Evolutionary conservation across 2,329 filamentous ascomycete species (phyloP), one percentile per base, ranked within the genome.

Genomic region (Magnaporthiopsis poae): DNA sequence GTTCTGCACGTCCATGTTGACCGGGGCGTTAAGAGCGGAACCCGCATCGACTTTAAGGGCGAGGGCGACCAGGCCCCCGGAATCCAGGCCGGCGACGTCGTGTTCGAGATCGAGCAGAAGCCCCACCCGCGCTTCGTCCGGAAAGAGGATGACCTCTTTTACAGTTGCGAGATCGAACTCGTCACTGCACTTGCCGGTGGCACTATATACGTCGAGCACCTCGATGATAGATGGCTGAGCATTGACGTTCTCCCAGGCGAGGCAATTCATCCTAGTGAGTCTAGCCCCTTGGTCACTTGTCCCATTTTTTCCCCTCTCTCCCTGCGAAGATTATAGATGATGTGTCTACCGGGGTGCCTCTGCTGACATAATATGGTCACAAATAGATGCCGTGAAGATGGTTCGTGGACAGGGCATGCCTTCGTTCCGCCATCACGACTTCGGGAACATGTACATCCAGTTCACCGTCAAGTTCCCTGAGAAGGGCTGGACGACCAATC

Each of bases 41-140:
- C 94, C 80, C 96, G 96, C 84, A 92, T 99, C 71, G 93, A 97
- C 77, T 99, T 98, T 84, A 88, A 90, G 67, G 95, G 95, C 67
- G 95, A 99, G 78, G 95, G 95, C 79, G 95, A 99, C 77, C 95
- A 98, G 77, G 88, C 93, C 67, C 95, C 95, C 27, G 94, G 93
- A 70, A 90, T 96, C 65, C 86, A 96, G 76, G 90, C 95, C 21
- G 95, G 96, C 71, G 96, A 99, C 75, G 95, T 99, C 67, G 90
- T 97, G 69, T 99, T 99, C 76, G 93, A 98, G 81, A 98, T 99
- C 71, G 94, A 98, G 80, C 92, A 98, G 84, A 99, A 99, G 86
- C 93, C 93, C n/a, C 95, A 99, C 78, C 70, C 89, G 35, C 89
- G 95, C 70, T 99, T 99, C 84, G 92, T 94, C 76, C 90, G 95